A percentile compares a stretch with the other conserved stretches of the same genome.
These are phyloP conservation scores for Tillandsia leiboldiana DNA, from an alignment of 176 grass and related monocot species.

Conservation along the genomic window DNA sequence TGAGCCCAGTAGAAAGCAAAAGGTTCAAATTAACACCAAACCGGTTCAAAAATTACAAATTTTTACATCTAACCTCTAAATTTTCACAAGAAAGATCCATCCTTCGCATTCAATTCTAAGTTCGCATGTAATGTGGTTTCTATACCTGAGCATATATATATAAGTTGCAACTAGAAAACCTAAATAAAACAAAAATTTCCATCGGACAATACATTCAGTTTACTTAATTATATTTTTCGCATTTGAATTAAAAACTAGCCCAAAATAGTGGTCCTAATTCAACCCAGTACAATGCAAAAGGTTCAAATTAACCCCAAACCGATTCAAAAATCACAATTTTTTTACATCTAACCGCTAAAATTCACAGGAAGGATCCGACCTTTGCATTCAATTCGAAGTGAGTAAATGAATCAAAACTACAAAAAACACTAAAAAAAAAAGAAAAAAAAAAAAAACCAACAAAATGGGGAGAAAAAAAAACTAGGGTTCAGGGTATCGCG, in stretches of 20 bases:
- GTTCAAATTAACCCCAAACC: too few species aligned
- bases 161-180: too few species aligned
- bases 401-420: slow-evolving; percentile 2
- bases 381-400: background rate
- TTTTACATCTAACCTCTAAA: slow-evolving; percentile 7
- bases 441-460: background rate
- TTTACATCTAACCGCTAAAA: slow-evolving; percentile 10
- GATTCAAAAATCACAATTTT: background rate
- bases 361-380: background rate
- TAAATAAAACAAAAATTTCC: too few species aligned
- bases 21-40: too few species aligned
- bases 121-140: too few species aligned
- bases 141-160: too few species aligned
- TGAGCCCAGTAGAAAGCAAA: too few species aligned
- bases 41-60: background rate
- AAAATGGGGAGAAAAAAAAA: background rate
- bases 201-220: too few species aligned
- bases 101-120: background rate
- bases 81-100: background rate
- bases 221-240: too few species aligned
- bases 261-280: too few species aligned
- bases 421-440: background rate
- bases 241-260: too few species aligned
- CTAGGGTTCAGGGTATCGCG: slow-evolving; percentile 6
- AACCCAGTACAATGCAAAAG: too few species aligned